Evolutionary conservation across 148 eudicot genomes (phyloP).

Genomic region (Nepenthes gracilis): DNA sequence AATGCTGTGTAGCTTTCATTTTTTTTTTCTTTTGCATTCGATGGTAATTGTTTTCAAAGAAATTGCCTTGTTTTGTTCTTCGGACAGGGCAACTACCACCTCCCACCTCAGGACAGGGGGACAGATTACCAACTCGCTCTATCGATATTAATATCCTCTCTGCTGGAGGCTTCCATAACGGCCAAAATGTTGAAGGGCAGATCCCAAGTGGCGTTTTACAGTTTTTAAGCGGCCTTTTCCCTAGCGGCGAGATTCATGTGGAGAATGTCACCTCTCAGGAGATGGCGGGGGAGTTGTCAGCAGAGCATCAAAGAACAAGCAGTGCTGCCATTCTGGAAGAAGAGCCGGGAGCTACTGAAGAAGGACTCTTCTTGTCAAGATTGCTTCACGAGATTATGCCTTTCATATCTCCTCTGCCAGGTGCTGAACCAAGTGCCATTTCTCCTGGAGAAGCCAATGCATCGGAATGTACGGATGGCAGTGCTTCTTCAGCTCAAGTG

Average conservation of each 20-base stretch:
- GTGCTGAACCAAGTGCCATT: constrained; percentile 6
- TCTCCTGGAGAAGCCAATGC: constrained; percentile 8
- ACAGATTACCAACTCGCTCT: constrained; percentile 16
- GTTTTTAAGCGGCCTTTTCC: constrained; percentile 23
- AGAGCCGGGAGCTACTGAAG: constrained; percentile 17
- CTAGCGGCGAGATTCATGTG: constrained; percentile 27
- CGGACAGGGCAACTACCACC: no score
- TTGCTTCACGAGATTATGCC: constrained; percentile 29
- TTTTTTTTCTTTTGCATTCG: no score
- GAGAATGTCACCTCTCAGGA: constrained; percentile 15
- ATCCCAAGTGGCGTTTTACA: constrained; percentile 17
- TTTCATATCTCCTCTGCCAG: constrained; percentile 7
- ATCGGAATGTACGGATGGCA: background rate
- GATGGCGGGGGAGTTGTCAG: constrained; percentile 5
- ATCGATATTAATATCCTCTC: constrained; percentile 25
- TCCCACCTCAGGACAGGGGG: constrained; percentile 5
- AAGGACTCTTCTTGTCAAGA: constrained; percentile 26
- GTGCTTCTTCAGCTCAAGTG: background rate
- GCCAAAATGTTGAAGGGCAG: constrained; percentile 18
- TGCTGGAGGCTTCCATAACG: constrained; percentile 15
- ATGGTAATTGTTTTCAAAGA: no score
- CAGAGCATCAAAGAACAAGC: constrained; percentile 18
- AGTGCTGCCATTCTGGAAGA: constrained; percentile 11
- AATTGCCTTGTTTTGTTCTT: no score
- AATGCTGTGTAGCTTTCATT: no score